Evolutionary conservation across 345 rosid species (phyloP), one percentile per base, ranked within the genome.

Genomic region (Salix exigua): DNA sequence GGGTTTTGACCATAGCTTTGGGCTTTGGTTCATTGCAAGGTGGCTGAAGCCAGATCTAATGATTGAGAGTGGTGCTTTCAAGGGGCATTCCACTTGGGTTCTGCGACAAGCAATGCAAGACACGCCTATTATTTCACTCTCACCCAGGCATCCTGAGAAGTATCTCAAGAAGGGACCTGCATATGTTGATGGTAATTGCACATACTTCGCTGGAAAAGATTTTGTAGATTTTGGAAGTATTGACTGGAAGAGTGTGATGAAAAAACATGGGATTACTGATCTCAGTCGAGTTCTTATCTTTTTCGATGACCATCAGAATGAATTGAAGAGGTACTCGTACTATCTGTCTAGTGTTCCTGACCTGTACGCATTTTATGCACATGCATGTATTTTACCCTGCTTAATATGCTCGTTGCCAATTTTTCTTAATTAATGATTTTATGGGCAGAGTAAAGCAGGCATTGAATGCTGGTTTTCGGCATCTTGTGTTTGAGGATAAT

Each of bases 1-100:
- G 99, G 98, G 99, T 74, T 96, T 96, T 78, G 99, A 96, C 79
- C 99, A 96, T 80, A 96, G 98, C 89, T 96, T 92, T 83, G 99
- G 99, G 51, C 89, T 96, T 74, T 96, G 99, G 99, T 96, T 94
- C 87, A 92, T 91, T 82, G 79, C 97, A 1, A 88, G 86, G 44
- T 87, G 96, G 98, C 83, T 92, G 60, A 91, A 96, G 81, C 99
- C 98, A n/a, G 96, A 89, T 79, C 80, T 96, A 64, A 90, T 94
- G 98, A 91, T 96, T 81, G 98, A 96, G 86, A 96, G 98, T 76
- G 99, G 98, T 80, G 99, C 93, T 74, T 96, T 96, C 66, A 96
- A 96, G 86, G 99, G 99, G 38, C 99, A 96, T 73, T 96, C 99
- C 4, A 94, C 99, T 73, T 96, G 99, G 99, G 93, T 96, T 82